These are phyloP conservation scores for Apiotrichum domesticum DNA, from an alignment of 1,284 basidiomycete species.

Conservation along the genomic window DNA sequence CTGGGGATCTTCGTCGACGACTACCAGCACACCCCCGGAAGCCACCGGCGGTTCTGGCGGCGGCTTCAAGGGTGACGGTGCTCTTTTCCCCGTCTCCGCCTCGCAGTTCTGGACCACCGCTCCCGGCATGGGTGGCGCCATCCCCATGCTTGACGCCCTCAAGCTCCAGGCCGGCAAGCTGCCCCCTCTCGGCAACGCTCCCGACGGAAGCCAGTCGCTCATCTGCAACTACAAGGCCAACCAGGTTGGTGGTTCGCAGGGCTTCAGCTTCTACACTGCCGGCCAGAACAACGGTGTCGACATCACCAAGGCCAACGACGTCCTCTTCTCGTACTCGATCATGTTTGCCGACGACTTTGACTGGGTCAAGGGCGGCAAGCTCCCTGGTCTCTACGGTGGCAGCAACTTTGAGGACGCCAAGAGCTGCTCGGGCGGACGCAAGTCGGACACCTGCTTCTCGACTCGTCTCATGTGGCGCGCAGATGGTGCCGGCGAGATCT, in stretches of 20 bases:
- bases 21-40: neutral
- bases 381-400: conserved; percentile 47
- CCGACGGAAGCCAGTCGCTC: conserved; percentile 34
- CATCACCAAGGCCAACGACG: conserved; percentile 32
- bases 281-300: conserved; percentile 24
- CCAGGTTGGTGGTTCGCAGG: conserved; percentile 25
- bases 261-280: conserved; percentile 38
- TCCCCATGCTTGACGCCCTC: neutral
- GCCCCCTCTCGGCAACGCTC: conserved; percentile 17
- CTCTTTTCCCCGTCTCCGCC: neutral
- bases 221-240: conserved; percentile 30
- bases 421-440: conserved; percentile 46
- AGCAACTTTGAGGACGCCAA: conserved; percentile 23
- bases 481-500: conserved; percentile 39
- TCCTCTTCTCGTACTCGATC: conserved; percentile 43
- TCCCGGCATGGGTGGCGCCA: neutral
- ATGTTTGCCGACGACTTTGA: conserved; percentile 43
- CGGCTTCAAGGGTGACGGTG: neutral
- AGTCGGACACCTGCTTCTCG: conserved; percentile 43
- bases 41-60: no score
- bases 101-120: neutral
- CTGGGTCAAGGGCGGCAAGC: conserved; percentile 47
- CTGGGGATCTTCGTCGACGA: neutral
- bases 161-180: conserved; percentile 30
- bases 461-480: conserved; percentile 47